Conservation (phyloP, 129 eudicot genomes). For the Saussurea involucrata region DNA sequence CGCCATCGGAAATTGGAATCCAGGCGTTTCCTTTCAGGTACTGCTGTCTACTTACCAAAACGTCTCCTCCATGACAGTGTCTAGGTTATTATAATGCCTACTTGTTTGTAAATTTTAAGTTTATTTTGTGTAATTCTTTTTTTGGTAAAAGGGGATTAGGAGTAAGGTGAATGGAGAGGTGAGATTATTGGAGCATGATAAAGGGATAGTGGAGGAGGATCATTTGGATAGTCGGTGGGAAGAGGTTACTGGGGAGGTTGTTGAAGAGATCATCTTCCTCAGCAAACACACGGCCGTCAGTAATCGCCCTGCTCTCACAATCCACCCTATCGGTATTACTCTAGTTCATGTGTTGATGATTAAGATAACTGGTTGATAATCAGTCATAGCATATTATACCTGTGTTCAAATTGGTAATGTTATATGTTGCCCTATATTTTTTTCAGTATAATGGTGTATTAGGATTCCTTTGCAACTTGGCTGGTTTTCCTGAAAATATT, state of each 20-base stretch:
- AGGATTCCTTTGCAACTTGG: not conserved
- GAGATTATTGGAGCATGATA: constrained; percentile 75
- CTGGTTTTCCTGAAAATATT: not conserved
- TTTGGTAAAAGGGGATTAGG: constrained; percentile 43
- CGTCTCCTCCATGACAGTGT: not conserved
- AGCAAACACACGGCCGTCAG: constrained; percentile 83
- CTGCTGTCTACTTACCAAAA: not conserved
- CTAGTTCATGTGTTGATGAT: not conserved
- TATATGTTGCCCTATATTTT: not conserved
- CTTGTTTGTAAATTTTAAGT: not conserved
- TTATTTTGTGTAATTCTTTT: not conserved
- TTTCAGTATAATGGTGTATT: not conserved
- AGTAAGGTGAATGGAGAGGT: constrained; percentile 65
- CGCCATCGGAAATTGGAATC: constrained; percentile 70
- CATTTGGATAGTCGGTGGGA: constrained; percentile 79
- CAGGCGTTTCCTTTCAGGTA: constrained; percentile 64
- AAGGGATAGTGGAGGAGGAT: constrained; percentile 77
- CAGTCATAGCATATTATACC: not conserved
- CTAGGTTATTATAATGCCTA: no score
- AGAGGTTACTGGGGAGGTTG: constrained; percentile 58
- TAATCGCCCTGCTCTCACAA: constrained; percentile 81
- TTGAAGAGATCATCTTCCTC: constrained; percentile 65
- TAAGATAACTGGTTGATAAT: not conserved
- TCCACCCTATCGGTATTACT: constrained; percentile 77
- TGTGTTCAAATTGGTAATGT: not conserved